These are phyloP conservation scores for Diutina rugosa DNA, from an alignment of 1,139 yeast genomes.

Conservation along the genomic window DNA sequence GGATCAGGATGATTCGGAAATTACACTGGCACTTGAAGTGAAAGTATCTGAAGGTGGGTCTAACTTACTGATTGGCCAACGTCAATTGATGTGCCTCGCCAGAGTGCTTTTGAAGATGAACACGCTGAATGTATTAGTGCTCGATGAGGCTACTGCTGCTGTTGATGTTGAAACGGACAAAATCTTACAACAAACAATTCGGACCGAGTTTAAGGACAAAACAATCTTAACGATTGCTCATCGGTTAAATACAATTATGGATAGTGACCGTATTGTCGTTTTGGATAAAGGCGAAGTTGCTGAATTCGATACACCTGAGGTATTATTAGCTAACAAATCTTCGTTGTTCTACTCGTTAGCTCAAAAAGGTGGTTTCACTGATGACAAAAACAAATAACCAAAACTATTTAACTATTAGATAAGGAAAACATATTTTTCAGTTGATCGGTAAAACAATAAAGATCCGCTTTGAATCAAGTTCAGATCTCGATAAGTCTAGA, in stretches of 20 bases:
- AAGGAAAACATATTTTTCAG: too few species aligned
- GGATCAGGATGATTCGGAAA: slow-evolving; percentile 13
- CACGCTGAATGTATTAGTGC: slow-evolving; percentile 63
- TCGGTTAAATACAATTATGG: slow-evolving; percentile 85
- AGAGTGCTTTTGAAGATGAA: slow-evolving; percentile 56
- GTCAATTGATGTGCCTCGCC: slow-evolving; percentile 85
- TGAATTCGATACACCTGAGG: slow-evolving; percentile 75
- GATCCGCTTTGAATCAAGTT: too few species aligned
- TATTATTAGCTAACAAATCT: slow-evolving; percentile 49
- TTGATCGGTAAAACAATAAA: too few species aligned
- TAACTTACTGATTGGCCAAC: slow-evolving; percentile 81
- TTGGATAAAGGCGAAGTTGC: slow-evolving; percentile 75
- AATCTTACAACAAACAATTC: slow-evolving; percentile 75
- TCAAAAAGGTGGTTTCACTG: slow-evolving; percentile 47
- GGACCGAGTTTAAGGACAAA: slow-evolving; percentile 73
- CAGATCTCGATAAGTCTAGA: too few species aligned
- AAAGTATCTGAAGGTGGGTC: slow-evolving; percentile 71
- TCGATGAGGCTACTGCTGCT: slow-evolving; percentile 97
- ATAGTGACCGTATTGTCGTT: slow-evolving; percentile 79
- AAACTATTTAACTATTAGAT: too few species aligned
- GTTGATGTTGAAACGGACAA: slow-evolving; percentile 93
- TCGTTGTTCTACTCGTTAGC: slow-evolving; percentile 72
- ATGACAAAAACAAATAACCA: slow-evolving; percentile 3
- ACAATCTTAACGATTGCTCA: slow-evolving; percentile 94
- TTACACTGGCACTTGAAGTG: slow-evolving; percentile 43